These are phyloP conservation scores for Colletotrichum nymphaeae DNA, from an alignment of 2,329 filamentous ascomycete species.

Conservation along the genomic window DNA sequence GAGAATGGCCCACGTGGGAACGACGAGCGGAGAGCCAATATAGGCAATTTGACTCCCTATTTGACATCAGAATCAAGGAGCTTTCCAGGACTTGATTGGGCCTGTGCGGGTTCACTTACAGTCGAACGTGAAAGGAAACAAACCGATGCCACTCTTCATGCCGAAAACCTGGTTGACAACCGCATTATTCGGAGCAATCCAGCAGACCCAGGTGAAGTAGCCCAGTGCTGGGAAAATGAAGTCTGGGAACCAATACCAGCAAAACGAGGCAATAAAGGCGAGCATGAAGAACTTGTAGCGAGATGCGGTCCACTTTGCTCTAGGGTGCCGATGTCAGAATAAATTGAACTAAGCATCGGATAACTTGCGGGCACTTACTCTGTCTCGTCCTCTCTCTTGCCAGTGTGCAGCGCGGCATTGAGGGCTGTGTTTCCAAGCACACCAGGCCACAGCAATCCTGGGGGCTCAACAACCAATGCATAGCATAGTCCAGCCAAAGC, in stretches of 20 bases:
- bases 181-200: slow-evolving; percentile 68
- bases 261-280: slow-evolving; percentile 48
- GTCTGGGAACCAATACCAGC: slow-evolving; percentile 64
- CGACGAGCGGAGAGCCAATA: slow-evolving; percentile 53
- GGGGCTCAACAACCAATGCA: slow-evolving; percentile 57
- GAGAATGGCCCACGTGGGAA: slow-evolving; percentile 57
- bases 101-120: slow-evolving; percentile 40
- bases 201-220: slow-evolving; percentile 68
- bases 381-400: slow-evolving; percentile 42
- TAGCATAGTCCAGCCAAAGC: slow-evolving; percentile 58
- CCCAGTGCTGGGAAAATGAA: slow-evolving; percentile 57
- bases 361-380: not conserved
- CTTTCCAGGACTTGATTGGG: not conserved
- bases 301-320: slow-evolving; percentile 46
- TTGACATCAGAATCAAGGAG: not conserved
- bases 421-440: slow-evolving; percentile 61
- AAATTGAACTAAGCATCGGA: not conserved
- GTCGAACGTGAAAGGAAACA: slow-evolving; percentile 71
- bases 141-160: slow-evolving; percentile 65
- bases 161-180: slow-evolving; percentile 72
- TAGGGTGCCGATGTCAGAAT: not conserved
- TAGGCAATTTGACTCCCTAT: slow-evolving; percentile 46
- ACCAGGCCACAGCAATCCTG: slow-evolving; percentile 64
- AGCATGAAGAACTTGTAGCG: slow-evolving; percentile 48
- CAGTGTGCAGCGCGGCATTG: slow-evolving; percentile 53